Base-by-base conservation (phyloP, 1,284 basidiomycete genomes). In the Coniferiporia weirii region DNA sequence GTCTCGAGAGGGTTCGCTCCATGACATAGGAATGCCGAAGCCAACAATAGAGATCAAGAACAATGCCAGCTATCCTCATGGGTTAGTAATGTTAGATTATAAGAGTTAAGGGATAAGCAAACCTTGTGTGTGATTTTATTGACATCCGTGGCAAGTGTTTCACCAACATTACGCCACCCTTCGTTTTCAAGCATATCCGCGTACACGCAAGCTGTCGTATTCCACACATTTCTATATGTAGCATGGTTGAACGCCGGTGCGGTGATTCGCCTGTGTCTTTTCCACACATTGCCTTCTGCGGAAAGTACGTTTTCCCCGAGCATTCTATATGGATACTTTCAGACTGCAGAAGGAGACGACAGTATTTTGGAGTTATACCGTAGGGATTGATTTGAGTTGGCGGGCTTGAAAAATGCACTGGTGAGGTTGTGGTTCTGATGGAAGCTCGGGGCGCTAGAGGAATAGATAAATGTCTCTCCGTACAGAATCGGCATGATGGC, bases 221-320 rank as follows among this genome's bases (percentile, higher is more conserved):
- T 46, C 43, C 65, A 62, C 3, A 71, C 66, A 13, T 63, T 52
- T 32, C 60, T 45, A 49, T 36, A 74, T 69, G 66, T 67, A 17
- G 67, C 62, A n/a, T 63, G 27, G 34, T 65, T 70, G 57, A 73
- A 71, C 3, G 70, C 69, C 46, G 72, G 72, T 1, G 63, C 65
- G 32, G 69, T 61, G 19, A 71, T 66, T 10, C 72, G 63, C 6
- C 70, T 56, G 49, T 74, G 71, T 7, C 69, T 62, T 54, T 64
- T 70, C 73, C 72, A 73, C 13, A 54, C 56, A 1, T 72, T 68
- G 4, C 67, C 69, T 44, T 67, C 66, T 0, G 66, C 61, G 20
- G 70, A 66, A 7, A 69, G 56, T n/a, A 73, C 36, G 59, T 67
- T 73, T 6, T 66, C 66, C 17, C 72, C 73, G 64, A 69, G 68